Conservation (phyloP, 2,329 filamentous ascomycete genomes). For the Hortaea sp. region DNA sequence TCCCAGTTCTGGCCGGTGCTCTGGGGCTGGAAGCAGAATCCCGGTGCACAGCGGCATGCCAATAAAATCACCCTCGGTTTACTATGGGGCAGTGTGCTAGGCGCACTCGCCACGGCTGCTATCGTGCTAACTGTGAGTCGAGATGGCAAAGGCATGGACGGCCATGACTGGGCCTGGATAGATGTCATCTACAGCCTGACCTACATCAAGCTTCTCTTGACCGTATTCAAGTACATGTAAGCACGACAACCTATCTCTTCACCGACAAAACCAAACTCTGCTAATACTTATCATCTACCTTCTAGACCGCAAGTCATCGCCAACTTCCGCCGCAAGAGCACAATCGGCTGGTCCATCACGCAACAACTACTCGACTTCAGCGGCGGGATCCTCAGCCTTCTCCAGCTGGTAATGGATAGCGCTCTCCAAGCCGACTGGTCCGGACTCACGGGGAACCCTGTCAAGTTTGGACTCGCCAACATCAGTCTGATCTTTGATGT, state of each 20-base stretch:
- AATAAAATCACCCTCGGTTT: constrained; percentile 58
- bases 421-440: constrained; percentile 79
- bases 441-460: constrained; percentile 80
- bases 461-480: constrained; percentile 80
- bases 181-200: constrained; percentile 62
- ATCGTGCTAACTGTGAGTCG: constrained; percentile 37
- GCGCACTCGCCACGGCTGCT: constrained; percentile 38
- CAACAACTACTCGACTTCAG: constrained; percentile 76
- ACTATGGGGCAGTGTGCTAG: constrained; percentile 56
- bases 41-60: constrained; percentile 41
- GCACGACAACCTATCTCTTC: background rate
- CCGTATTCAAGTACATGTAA: constrained; percentile 75
- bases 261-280: too few species aligned
- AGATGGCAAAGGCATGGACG: constrained; percentile 38
- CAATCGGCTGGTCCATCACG: constrained; percentile 58
- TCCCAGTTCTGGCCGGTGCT: constrained; percentile 62
- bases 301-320: constrained; percentile 60
- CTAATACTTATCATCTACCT: background rate
- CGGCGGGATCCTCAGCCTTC: constrained; percentile 71
- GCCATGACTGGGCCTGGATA: constrained; percentile 51
- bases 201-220: constrained; percentile 82
- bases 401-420: constrained; percentile 76
- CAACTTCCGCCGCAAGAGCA: constrained; percentile 79
- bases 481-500: constrained; percentile 78
- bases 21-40: constrained; percentile 61